phyloP scores from a whole-genome alignment of 1,284 basidiomycete genomes.

The Pascua guehoae region DNA sequence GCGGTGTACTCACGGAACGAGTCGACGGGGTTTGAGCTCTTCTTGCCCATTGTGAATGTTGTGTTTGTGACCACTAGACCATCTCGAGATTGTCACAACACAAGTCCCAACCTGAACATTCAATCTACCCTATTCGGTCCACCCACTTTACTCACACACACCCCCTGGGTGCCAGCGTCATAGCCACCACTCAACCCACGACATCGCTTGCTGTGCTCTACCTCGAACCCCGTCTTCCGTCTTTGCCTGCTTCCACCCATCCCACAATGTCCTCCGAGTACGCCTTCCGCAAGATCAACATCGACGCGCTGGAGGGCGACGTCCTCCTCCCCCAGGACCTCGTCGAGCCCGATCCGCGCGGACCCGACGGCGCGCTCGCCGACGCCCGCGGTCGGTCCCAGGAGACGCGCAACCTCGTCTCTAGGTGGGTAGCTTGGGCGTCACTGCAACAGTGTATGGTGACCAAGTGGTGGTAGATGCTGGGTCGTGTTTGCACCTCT shows the following conservation, averaged over 20 bases:
- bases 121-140: constrained; percentile 5
- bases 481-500: background rate
- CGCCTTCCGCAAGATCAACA: constrained; percentile 85
- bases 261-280: constrained; percentile 58
- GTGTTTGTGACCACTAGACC: background rate
- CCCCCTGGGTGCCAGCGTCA: constrained; percentile 7
- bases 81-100: background rate
- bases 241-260: no score
- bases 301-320: constrained; percentile 86
- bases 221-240: background rate
- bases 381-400: constrained; percentile 72
- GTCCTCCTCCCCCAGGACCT: constrained; percentile 77
- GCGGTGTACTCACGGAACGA: constrained; percentile 59
- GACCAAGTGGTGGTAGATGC: background rate
- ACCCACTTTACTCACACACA: constrained; percentile 6
- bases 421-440: constrained; percentile 59
- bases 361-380: constrained; percentile 66
- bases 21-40: constrained; percentile 77
- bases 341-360: constrained; percentile 79
- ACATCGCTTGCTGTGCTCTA: background rate
- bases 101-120: background rate
- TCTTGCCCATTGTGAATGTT: constrained; percentile 11
- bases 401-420: constrained; percentile 68
- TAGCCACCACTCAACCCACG: background rate
- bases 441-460: background rate